Evolutionary conservation across 352 stramenopile genomes (phyloP).

Genomic region (Pythium volutum): DNA sequence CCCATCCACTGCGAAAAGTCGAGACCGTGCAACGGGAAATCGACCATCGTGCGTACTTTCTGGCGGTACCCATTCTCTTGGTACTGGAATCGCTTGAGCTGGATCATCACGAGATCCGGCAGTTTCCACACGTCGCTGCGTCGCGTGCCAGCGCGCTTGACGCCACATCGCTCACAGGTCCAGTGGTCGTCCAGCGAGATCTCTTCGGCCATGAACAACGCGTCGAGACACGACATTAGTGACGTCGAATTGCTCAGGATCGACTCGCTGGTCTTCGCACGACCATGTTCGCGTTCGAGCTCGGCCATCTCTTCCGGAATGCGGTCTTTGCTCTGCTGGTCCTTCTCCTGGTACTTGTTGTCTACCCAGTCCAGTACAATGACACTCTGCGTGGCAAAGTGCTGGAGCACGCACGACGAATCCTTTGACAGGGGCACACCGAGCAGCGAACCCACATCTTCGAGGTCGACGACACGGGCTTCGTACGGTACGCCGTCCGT

Average conservation of each 20-base stretch:
- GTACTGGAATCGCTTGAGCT: slow-evolving; percentile 89
- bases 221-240: slow-evolving; percentile 66
- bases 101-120: slow-evolving; percentile 84
- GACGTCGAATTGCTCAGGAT: slow-evolving; percentile 38
- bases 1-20: slow-evolving; percentile 80
- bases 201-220: slow-evolving; percentile 60
- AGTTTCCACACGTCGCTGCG: slow-evolving; percentile 67
- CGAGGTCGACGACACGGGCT: slow-evolving; percentile 55
- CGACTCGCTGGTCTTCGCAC: slow-evolving; percentile 16
- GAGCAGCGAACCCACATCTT: slow-evolving; percentile 41
- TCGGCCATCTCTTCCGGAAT: slow-evolving; percentile 28
- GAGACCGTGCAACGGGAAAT: slow-evolving; percentile 76
- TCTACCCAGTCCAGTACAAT: slow-evolving; percentile 69
- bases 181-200: slow-evolving; percentile 75
- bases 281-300: slow-evolving; percentile 27
- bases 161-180: slow-evolving; percentile 68
- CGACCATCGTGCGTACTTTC: slow-evolving; percentile 76
- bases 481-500: slow-evolving; percentile 40
- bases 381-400: slow-evolving; percentile 76
- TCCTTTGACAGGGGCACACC: slow-evolving; percentile 46
- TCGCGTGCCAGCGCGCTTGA: slow-evolving; percentile 53
- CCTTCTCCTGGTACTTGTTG: slow-evolving; percentile 23
- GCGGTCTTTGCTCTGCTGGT: slow-evolving; percentile 27
- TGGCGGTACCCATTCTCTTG: slow-evolving; percentile 82
- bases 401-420: slow-evolving; percentile 50